Percentiles rank a stretch among this genome's conserved stretches.
Evolutionary conservation across 2,329 filamentous ascomycete genomes (phyloP).

Genomic region (Metarhizium robertsii): DNA sequence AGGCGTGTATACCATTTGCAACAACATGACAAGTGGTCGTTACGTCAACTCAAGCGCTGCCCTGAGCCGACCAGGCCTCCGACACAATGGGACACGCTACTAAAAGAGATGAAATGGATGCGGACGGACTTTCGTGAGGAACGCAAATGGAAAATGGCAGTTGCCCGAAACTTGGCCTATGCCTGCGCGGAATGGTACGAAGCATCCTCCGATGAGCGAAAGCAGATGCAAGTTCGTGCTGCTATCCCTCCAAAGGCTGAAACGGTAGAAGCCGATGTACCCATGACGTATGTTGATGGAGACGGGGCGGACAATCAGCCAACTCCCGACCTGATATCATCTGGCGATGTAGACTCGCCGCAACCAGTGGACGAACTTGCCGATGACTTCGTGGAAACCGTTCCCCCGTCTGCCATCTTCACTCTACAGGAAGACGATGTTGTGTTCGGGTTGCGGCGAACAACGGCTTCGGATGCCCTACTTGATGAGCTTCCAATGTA

Average conservation of each 20-base stretch:
- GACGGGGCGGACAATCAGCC: conserved; percentile 35
- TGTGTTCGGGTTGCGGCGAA: conserved; percentile 67
- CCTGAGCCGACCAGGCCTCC: conserved; percentile 68
- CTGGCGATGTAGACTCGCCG: conserved; percentile 51
- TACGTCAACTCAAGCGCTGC: conserved; percentile 79
- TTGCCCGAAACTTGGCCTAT: conserved; percentile 69
- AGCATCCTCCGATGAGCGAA: conserved; percentile 52
- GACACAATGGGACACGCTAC: conserved; percentile 75
- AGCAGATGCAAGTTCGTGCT: conserved; percentile 58
- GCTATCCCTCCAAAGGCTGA: conserved; percentile 34
- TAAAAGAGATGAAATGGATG: conserved; percentile 97
- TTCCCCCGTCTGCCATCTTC: conserved; percentile 72
- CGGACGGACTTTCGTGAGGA: conserved; percentile 92
- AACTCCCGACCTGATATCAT: conserved; percentile 60
- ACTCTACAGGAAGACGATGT: conserved; percentile 74
- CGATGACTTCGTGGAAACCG: conserved; percentile 35
- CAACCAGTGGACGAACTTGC: conserved; percentile 29
- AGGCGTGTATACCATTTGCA: conserved; percentile 85
- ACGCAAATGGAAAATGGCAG: conserved; percentile 81
- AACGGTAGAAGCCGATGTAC: conserved; percentile 17
- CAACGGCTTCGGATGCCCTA: conserved; percentile 65
- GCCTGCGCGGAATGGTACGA: conserved; percentile 78
- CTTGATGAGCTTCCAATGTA: conserved; percentile 77
- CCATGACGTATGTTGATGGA: conserved; percentile 24
- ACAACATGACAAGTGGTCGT: conserved; percentile 83